Evolutionary conservation across 1,284 basidiomycete species (phyloP).

Genomic region (Heterobasidion irregulare): DNA sequence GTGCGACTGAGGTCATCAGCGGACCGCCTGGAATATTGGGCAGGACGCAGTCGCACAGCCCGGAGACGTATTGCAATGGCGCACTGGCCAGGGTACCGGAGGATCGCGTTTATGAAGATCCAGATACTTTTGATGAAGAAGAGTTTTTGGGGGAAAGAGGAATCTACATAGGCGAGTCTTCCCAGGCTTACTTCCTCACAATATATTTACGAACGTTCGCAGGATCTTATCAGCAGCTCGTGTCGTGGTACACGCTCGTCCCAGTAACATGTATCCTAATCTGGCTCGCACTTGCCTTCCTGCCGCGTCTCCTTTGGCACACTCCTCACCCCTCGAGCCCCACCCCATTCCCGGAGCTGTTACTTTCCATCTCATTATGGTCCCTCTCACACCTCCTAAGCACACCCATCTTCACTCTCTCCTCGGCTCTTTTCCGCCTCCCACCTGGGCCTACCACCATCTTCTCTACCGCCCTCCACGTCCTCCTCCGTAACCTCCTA

Average conservation of each 20-base stretch:
- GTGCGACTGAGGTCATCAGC: slow-evolving; percentile 1
- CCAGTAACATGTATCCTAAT: slow-evolving; percentile 41
- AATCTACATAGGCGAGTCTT: slow-evolving; percentile 43
- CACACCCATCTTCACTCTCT: slow-evolving; percentile 35
- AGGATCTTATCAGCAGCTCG: slow-evolving; percentile 21
- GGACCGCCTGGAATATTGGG: not conserved
- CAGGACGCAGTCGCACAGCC: slow-evolving; percentile 18
- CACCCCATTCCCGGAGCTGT: slow-evolving; percentile 50
- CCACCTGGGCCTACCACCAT: slow-evolving; percentile 29
- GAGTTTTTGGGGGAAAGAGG: slow-evolving; percentile 44
- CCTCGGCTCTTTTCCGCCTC: slow-evolving; percentile 12
- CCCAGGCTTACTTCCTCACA: not conserved
- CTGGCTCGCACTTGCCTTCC: slow-evolving; percentile 38
- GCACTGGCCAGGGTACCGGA: slow-evolving; percentile 37
- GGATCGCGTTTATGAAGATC: slow-evolving; percentile 26
- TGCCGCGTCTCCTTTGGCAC: slow-evolving; percentile 41
- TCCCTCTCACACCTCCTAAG: slow-evolving; percentile 49
- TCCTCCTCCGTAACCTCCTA: slow-evolving; percentile 39
- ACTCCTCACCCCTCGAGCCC: slow-evolving; percentile 32
- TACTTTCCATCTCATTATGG: slow-evolving; percentile 53
- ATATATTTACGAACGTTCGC: not conserved
- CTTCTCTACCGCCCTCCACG: slow-evolving; percentile 41
- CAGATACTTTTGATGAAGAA: slow-evolving; percentile 16
- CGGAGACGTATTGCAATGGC: slow-evolving; percentile 25
- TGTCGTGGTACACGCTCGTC: slow-evolving; percentile 47